Percentiles rank a stretch among this genome's conserved stretches.
These are phyloP conservation scores for Coemansia aciculifera DNA, from an alignment of 192 early-diverging fungal species.

Conservation along the genomic window DNA sequence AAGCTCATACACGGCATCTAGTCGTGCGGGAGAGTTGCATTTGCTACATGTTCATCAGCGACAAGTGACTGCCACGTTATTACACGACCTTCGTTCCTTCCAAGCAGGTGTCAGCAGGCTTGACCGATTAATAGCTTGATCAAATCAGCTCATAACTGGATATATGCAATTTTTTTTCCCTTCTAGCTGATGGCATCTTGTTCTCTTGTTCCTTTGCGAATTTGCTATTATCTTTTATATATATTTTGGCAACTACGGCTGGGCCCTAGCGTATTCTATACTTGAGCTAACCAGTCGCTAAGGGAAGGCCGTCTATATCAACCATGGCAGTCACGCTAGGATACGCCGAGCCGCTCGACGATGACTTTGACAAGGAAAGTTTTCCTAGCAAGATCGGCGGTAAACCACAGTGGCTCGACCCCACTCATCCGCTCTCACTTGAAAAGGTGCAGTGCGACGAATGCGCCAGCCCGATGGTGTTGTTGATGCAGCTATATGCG, in stretches of 20 bases:
- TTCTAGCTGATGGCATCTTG: neutral
- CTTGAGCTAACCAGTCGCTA: neutral
- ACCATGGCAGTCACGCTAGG: slow-evolving; percentile 60
- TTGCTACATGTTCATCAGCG: neutral
- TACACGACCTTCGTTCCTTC: too few species aligned
- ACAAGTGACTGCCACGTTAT: neutral
- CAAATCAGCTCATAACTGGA: neutral
- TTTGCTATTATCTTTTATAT: neutral
- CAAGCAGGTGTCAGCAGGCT: neutral
- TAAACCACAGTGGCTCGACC: slow-evolving; percentile 81
- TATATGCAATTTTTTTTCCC: neutral
- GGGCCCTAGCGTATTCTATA: neutral
- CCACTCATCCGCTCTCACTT: slow-evolving; percentile 59
- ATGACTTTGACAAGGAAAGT: slow-evolving; percentile 57
- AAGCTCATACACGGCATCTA: neutral
- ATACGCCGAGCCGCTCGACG: slow-evolving; percentile 71
- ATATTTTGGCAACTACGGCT: neutral
- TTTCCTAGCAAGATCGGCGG: slow-evolving; percentile 92
- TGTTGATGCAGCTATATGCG: slow-evolving; percentile 88
- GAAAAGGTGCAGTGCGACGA: slow-evolving; percentile 68
- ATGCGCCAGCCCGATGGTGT: slow-evolving; percentile 72
- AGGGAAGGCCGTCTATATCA: too few species aligned
- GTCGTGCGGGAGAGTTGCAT: neutral
- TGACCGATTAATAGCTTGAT: neutral
- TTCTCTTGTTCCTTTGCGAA: neutral